Evolutionary conservation across 768 basidiomycete species (phyloP).

Genomic region (Wakefieldia striispora): DNA sequence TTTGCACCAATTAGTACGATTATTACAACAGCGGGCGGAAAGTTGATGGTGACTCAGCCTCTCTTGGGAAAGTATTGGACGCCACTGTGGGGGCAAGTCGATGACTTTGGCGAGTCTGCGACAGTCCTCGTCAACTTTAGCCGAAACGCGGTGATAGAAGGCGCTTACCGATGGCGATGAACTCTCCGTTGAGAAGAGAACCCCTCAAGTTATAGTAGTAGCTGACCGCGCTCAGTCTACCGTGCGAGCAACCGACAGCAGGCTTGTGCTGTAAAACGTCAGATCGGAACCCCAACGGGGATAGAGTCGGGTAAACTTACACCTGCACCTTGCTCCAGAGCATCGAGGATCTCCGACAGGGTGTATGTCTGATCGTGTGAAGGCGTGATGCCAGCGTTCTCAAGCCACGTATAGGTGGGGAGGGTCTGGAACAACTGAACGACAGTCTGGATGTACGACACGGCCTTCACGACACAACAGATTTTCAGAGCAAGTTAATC

Average conservation of each 20-base stretch:
- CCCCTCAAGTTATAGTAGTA: slow-evolving; percentile 68
- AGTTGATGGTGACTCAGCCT: slow-evolving; percentile 25
- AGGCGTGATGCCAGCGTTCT: slow-evolving; percentile 73
- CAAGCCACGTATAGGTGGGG: slow-evolving; percentile 74
- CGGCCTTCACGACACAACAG: slow-evolving; percentile 42
- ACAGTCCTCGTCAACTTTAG: neutral
- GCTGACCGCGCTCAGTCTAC: slow-evolving; percentile 42
- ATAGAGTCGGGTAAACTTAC: slow-evolving; percentile 1
- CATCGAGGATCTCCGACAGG: slow-evolving; percentile 50
- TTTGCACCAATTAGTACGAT: no score
- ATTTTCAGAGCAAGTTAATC: neutral
- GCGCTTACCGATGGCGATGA: slow-evolving; percentile 55
- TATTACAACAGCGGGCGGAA: no score
- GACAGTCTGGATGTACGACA: slow-evolving; percentile 57
- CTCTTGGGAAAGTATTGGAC: slow-evolving; percentile 55
- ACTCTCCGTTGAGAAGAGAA: slow-evolving; percentile 60
- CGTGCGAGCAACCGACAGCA: slow-evolving; percentile 42
- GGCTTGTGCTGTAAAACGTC: slow-evolving; percentile 43
- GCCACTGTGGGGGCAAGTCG: slow-evolving; percentile 54
- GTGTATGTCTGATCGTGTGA: slow-evolving; percentile 51
- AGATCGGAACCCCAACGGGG: neutral
- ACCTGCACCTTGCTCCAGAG: slow-evolving; percentile 54
- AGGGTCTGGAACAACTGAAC: slow-evolving; percentile 63
- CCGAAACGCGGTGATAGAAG: neutral
- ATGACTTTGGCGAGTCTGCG: slow-evolving; percentile 50